phyloP scores from a whole-genome alignment of 179 eudicot species.

The Dionaea muscipula region DNA sequence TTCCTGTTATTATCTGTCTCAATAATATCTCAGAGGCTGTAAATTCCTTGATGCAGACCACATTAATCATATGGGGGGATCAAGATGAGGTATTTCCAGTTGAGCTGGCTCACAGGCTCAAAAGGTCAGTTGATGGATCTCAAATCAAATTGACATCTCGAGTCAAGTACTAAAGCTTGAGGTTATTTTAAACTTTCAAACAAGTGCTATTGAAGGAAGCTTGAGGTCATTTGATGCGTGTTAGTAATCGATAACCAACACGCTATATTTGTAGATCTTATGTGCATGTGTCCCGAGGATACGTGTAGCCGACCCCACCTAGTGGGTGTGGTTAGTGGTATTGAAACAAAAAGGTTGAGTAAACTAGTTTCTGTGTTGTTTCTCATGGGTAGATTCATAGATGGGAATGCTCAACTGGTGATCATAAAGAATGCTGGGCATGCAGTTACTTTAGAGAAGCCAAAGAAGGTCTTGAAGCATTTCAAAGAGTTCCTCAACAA shows the following conservation, averaged over 20 bases:
- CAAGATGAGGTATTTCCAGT: constrained; percentile 49
- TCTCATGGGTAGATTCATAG: constrained; percentile 37
- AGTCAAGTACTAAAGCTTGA: no score
- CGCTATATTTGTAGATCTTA: no score
- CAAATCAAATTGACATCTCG: background rate
- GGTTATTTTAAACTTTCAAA: no score
- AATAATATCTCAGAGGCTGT: background rate
- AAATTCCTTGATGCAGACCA: constrained; percentile 31
- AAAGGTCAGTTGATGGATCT: constrained; percentile 18
- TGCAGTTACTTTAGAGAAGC: constrained; percentile 56
- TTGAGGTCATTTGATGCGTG: no score
- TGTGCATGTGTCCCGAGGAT: no score
- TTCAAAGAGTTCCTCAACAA: constrained; percentile 41
- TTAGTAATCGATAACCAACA: no score
- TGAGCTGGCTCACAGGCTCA: constrained; percentile 40
- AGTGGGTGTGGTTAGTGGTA: no score
- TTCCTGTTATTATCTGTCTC: background rate
- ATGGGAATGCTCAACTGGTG: constrained; percentile 43
- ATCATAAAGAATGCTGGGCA: constrained; percentile 58
- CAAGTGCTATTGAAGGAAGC: no score
- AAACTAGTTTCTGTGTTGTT: no score
- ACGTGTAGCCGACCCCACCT: no score
- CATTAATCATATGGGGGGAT: constrained; percentile 57
- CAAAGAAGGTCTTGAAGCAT: constrained; percentile 38
- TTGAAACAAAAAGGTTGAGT: no score